Evolutionary conservation across 805 yeast genomes (phyloP).

Genomic region (Torulaspora indica): DNA sequence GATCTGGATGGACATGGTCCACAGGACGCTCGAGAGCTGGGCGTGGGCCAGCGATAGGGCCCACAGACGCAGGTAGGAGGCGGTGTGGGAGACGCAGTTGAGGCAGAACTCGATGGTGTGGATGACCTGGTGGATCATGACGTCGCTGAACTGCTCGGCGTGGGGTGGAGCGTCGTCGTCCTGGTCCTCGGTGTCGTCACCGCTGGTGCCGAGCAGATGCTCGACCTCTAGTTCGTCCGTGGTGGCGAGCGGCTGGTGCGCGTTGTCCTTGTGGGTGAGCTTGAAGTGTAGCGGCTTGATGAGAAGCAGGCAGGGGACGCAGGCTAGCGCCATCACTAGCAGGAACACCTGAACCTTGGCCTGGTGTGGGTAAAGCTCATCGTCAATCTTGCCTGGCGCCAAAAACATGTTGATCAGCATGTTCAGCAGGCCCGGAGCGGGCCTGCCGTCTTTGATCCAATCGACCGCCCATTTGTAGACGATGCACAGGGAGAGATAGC

Average conservation of each 20-base stretch:
- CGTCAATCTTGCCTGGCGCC: slow-evolving; percentile 66
- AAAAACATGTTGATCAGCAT: slow-evolving; percentile 74
- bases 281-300: slow-evolving; percentile 56
- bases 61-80: slow-evolving; percentile 73
- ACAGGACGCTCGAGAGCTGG: slow-evolving; percentile 67
- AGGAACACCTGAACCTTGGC: slow-evolving; percentile 54
- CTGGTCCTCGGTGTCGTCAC: slow-evolving; percentile 16
- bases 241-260: slow-evolving; percentile 25
- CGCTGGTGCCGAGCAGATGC: slow-evolving; percentile 17
- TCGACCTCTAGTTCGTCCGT: slow-evolving; percentile 16
- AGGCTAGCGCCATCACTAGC: slow-evolving; percentile 54
- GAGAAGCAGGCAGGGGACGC: slow-evolving; percentile 71
- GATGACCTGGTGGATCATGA: slow-evolving; percentile 73
- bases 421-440: slow-evolving; percentile 69
- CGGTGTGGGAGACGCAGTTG: slow-evolving; percentile 76
- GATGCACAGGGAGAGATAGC: slow-evolving; percentile 61
- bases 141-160: slow-evolving; percentile 56
- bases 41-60: slow-evolving; percentile 76
- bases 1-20: slow-evolving; percentile 69
- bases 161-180: slow-evolving; percentile 43
- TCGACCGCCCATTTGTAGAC: slow-evolving; percentile 71
- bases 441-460: slow-evolving; percentile 57
- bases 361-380: slow-evolving; percentile 62
- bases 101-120: slow-evolving; percentile 77
- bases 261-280: slow-evolving; percentile 36